phyloP scores from a whole-genome alignment of 1,139 yeast species.

The Sugiyamaella castrensis region DNA sequence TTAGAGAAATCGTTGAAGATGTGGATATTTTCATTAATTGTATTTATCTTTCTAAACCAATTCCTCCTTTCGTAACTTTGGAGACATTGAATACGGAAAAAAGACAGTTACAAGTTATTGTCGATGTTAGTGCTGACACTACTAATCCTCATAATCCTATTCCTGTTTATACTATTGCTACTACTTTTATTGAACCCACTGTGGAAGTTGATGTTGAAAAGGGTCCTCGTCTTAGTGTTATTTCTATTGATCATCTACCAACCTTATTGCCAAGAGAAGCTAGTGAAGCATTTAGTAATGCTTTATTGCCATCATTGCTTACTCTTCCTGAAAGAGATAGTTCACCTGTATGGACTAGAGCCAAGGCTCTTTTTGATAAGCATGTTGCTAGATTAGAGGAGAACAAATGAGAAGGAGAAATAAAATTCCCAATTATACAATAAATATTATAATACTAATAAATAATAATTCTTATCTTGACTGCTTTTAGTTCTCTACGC shows the following conservation, averaged over 20 bases:
- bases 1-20: constrained; percentile 72
- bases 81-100: constrained; percentile 58
- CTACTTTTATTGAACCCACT: constrained; percentile 88
- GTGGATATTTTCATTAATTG: constrained; percentile 93
- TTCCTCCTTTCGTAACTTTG: constrained; percentile 81
- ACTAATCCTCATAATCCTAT: constrained; percentile 98
- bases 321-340: constrained; percentile 75
- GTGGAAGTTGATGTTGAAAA: constrained; percentile 70
- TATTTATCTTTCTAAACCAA: constrained; percentile 89
- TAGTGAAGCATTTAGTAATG: constrained; percentile 82
- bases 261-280: constrained; percentile 95
- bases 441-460: background rate
- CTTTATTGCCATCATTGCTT: constrained; percentile 82
- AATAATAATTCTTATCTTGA: background rate
- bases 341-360: constrained; percentile 90
- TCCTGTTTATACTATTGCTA: constrained; percentile 86
- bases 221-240: constrained; percentile 78
- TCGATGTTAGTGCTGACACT: constrained; percentile 97
- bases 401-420: background rate
- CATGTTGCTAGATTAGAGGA: constrained; percentile 51
- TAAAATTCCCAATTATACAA: background rate
- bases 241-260: constrained; percentile 97
- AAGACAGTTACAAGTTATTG: constrained; percentile 86
- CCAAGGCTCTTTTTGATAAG: constrained; percentile 75
- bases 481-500: background rate